These are phyloP conservation scores for Neocucurbitaria cava DNA, from an alignment of 2,329 filamentous ascomycete species.

Conservation along the genomic window DNA sequence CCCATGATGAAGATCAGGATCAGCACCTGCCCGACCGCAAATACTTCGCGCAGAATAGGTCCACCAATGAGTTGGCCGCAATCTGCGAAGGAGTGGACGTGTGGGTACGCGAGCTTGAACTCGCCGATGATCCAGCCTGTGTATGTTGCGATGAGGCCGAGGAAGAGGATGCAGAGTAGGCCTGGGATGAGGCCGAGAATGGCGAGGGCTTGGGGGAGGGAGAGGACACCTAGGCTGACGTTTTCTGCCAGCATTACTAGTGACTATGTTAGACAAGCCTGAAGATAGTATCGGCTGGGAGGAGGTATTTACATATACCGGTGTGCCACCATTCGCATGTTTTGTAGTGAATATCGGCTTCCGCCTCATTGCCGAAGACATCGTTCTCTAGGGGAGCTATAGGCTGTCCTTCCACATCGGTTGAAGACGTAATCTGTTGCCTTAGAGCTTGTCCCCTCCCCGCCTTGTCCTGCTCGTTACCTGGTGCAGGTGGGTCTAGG, in stretches of 20 bases:
- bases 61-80: slow-evolving; percentile 70
- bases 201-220: slow-evolving; percentile 61
- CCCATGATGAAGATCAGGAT: slow-evolving; percentile 74
- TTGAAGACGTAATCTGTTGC: neutral
- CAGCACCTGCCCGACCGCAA: slow-evolving; percentile 67
- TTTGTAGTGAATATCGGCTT: slow-evolving; percentile 58
- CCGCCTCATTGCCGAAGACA: slow-evolving; percentile 39
- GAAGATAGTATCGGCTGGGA: neutral
- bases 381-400: slow-evolving; percentile 5
- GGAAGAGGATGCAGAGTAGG: slow-evolving; percentile 59
- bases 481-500: neutral
- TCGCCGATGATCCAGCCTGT: slow-evolving; percentile 67
- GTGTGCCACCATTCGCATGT: slow-evolving; percentile 57
- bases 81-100: slow-evolving; percentile 72
- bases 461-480: neutral
- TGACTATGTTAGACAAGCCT: neutral
- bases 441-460: neutral
- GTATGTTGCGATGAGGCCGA: slow-evolving; percentile 65
- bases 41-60: slow-evolving; percentile 65
- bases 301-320: neutral
- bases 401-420: slow-evolving; percentile 20
- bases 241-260: slow-evolving; percentile 66
- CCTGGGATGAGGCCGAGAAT: slow-evolving; percentile 62
- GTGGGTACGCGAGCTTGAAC: slow-evolving; percentile 64
- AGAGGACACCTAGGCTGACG: slow-evolving; percentile 64